Evolutionary conservation across 345 rosid species (phyloP).

Genomic region (Dipteronia sinensis): DNA sequence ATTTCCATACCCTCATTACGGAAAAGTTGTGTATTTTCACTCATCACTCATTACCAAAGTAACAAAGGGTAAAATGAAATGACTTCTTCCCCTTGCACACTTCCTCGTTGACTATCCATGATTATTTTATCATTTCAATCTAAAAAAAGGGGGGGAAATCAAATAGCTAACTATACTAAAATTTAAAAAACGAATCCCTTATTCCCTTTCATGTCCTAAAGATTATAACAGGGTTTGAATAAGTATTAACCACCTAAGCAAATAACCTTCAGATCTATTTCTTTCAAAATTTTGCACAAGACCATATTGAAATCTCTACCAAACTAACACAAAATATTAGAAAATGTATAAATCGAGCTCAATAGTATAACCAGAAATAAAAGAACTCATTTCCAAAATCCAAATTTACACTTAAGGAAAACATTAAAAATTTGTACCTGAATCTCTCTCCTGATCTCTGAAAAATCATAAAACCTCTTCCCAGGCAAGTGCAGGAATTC

Average conservation of each 20-base stretch:
- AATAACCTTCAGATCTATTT: neutral
- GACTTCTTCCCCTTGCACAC: too few relatives aligned
- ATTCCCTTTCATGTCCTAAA: neutral
- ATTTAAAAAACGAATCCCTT: neutral
- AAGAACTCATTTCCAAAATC: neutral
- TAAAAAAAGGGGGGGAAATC: neutral
- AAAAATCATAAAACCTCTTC: conserved; percentile 78
- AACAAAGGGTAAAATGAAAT: neutral
- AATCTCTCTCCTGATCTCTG: conserved; percentile 92
- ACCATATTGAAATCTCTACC: neutral
- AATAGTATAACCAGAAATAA: neutral
- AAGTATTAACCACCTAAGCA: neutral
- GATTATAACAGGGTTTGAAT: neutral
- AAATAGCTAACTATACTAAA: neutral
- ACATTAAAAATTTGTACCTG: conserved; percentile 46
- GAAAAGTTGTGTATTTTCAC: neutral
- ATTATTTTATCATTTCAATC: neutral
- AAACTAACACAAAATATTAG: neutral
- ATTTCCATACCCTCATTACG: neutral
- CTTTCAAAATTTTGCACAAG: neutral
- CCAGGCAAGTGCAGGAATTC: conserved; percentile 91
- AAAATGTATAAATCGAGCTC: neutral
- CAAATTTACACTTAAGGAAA: neutral
- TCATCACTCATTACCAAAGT: neutral
- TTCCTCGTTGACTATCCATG: neutral